Evolutionary conservation across 2,329 filamentous ascomycete species (phyloP).

Genomic region (Mariannaea sp.): DNA sequence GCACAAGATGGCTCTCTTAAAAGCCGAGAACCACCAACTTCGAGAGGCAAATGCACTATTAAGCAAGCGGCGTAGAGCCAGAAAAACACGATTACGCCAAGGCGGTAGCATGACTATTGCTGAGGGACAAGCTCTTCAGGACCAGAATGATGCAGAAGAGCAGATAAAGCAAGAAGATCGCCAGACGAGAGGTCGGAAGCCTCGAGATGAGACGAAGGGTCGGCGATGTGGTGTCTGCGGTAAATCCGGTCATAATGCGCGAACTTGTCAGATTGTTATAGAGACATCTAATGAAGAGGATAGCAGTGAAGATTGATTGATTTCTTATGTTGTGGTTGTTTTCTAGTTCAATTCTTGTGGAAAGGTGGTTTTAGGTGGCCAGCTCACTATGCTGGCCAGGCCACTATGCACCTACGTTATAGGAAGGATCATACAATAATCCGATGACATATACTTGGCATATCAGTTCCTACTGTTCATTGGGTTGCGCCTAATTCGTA

Average conservation of each 20-base stretch:
- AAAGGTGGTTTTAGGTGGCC: too few species aligned
- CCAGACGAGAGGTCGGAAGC: neutral
- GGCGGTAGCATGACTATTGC: neutral
- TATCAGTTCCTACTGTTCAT: too few species aligned
- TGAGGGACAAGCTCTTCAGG: neutral
- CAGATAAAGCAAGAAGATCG: neutral
- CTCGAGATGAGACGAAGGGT: neutral
- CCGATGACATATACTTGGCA: too few species aligned
- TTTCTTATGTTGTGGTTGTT: too few species aligned
- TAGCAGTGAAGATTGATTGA: too few species aligned
- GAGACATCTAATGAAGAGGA: too few species aligned
- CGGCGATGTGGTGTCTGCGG: neutral
- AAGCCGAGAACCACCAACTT: neutral
- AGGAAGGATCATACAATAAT: too few species aligned
- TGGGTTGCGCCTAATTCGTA: too few species aligned
- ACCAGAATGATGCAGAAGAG: neutral
- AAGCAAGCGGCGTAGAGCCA: neutral
- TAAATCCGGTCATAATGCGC: neutral
- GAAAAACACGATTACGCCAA: neutral
- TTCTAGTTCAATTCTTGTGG: too few species aligned
- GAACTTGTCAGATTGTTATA: neutral
- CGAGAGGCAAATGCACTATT: neutral
- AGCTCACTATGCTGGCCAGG: too few species aligned
- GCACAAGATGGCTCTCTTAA: neutral
- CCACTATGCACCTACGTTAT: too few species aligned